A percentile compares a stretch with the other conserved stretches of the same genome.
Evolutionary conservation across 1,284 basidiomycete genomes (phyloP).

Genomic region (Ceratorhiza oryzae-sativae): DNA sequence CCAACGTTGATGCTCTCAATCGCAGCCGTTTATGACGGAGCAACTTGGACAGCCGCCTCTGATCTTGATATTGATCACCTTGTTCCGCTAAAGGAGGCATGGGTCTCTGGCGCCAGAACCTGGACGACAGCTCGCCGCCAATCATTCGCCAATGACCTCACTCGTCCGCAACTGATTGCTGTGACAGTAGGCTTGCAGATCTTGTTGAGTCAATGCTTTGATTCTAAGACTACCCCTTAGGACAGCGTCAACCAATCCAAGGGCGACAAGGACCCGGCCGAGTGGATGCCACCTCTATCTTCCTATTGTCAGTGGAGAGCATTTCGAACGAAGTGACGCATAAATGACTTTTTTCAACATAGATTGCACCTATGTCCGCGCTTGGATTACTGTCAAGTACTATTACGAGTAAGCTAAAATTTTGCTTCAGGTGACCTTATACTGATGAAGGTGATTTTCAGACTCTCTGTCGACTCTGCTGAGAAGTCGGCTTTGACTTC

Average conservation of each 20-base stretch:
- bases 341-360: neutral
- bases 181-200: conserved; percentile 52
- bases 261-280: conserved; percentile 55
- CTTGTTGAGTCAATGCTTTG: neutral
- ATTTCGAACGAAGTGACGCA: conserved; percentile 56
- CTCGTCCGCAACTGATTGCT: conserved; percentile 60
- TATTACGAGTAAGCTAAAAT: conserved; percentile 50
- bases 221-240: neutral
- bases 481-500: conserved; percentile 51
- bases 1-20: neutral
- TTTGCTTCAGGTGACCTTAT: neutral
- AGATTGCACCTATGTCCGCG: conserved; percentile 41
- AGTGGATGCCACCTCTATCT: conserved; percentile 58
- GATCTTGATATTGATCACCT: conserved; percentile 61
- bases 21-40: conserved; percentile 45
- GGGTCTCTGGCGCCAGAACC: conserved; percentile 60
- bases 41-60: conserved; percentile 61
- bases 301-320: conserved; percentile 54
- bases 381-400: conserved; percentile 55
- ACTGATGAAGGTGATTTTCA: neutral
- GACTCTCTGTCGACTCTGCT: conserved; percentile 55
- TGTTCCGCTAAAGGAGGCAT: conserved; percentile 51
- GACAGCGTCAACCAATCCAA: conserved; percentile 53
- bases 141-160: conserved; percentile 61
- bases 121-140: conserved; percentile 60